These are phyloP conservation scores for Monilinia aucupariae DNA, from an alignment of 2,329 filamentous ascomycete genomes.

Conservation along the genomic window DNA sequence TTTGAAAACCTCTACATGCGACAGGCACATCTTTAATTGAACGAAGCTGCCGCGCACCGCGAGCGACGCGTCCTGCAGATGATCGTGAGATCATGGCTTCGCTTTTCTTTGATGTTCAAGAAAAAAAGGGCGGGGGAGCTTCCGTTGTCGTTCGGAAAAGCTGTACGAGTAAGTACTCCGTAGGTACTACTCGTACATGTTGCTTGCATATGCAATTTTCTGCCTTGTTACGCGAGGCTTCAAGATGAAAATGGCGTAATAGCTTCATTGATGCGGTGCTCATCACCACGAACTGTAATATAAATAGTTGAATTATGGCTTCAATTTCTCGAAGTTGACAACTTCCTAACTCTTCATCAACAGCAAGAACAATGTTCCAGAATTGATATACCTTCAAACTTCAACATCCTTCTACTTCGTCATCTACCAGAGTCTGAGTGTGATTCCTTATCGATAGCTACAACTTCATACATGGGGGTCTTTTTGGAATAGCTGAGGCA, in stretches of 20 bases:
- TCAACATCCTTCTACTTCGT: too few relatives aligned
- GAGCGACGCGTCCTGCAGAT: constrained; percentile 26
- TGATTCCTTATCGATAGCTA: constrained; percentile 16
- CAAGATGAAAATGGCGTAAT: constrained; percentile 17
- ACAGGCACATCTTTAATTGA: constrained; percentile 16
- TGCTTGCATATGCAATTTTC: constrained; percentile 15
- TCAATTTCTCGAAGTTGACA: too few relatives aligned
- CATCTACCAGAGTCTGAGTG: background rate
- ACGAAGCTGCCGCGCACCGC: constrained; percentile 29
- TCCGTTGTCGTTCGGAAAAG: constrained; percentile 13
- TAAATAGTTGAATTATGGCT: background rate
- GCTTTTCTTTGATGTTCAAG: constrained; percentile 16
- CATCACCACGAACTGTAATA: background rate
- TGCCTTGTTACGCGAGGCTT: constrained; percentile 18
- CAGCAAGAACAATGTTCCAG: background rate
- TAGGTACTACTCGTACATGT: background rate
- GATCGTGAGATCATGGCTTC: constrained; percentile 33
- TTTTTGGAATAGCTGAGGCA: constrained; percentile 13
- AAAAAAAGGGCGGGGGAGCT: constrained; percentile 3
- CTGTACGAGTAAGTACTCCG: too few relatives aligned
- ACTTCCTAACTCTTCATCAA: background rate
- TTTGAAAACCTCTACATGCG: constrained; percentile 54
- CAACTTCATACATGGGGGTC: constrained; percentile 15
- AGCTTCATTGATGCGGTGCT: constrained; percentile 9
- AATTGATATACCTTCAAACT: too few relatives aligned